Percentiles rank a stretch among this genome's conserved stretches.
These are phyloP conservation scores for Acacia melanoxylon DNA, from an alignment of 306 rosid species.

Conservation along the genomic window DNA sequence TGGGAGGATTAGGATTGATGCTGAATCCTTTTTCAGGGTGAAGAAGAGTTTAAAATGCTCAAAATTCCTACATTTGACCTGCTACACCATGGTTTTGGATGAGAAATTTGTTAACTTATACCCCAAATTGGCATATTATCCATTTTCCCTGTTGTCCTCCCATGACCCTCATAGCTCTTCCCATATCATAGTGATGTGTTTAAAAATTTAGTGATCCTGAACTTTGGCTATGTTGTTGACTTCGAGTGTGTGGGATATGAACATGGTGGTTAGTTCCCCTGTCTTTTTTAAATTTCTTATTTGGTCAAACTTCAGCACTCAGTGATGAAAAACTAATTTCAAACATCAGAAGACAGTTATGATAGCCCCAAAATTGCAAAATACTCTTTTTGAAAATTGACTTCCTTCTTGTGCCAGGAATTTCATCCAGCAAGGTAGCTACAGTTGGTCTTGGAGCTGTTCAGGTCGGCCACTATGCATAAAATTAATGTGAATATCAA, in stretches of 20 bases:
- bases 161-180: background rate
- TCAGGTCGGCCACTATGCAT: constrained; percentile 52
- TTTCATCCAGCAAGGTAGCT: constrained; percentile 62
- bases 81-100: background rate
- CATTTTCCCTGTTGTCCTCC: background rate
- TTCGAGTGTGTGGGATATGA: background rate
- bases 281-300: constrained; percentile 2
- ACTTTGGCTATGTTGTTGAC: background rate
- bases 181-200: background rate
- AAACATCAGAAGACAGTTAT: constrained; percentile 2
- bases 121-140: background rate
- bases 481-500: constrained; percentile 12
- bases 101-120: background rate
- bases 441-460: constrained; percentile 72
- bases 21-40: background rate
- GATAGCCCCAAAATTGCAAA: constrained; percentile 2
- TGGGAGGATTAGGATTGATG: constrained; percentile 5
- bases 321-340: constrained; percentile 21
- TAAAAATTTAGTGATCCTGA: background rate
- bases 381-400: constrained; percentile 25
- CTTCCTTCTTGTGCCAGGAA: constrained; percentile 52
- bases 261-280: background rate
- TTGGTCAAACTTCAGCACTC: constrained; percentile 9
- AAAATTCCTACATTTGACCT: background rate
- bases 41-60: constrained; percentile 15